Base-by-base conservation (phyloP, 306 rosid genomes). In the Amphicarpaea edgeworthii region DNA sequence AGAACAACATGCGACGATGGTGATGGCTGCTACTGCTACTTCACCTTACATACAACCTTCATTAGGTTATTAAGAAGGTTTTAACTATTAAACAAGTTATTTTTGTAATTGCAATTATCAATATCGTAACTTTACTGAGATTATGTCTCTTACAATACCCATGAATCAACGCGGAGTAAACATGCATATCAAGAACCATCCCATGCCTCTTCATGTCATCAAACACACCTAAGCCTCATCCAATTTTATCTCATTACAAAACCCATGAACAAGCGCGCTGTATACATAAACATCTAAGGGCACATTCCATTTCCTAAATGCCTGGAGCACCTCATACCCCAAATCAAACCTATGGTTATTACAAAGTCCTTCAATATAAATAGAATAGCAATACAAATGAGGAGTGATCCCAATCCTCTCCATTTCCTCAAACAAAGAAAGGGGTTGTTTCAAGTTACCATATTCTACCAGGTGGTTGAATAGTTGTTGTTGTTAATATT, bases 331-430 rank as follows among this genome's bases (percentile, higher is more conserved):
- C 73, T 76, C 65, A 77, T 86, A 91, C 70, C 93, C 98, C 79
- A 57, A 57, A 83, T 66, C 86, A 12, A 97, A 70, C 58, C 58
- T 53, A 32, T 45, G 68, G 77, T 76, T 82, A 76, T 64, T 81
- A 64, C 98, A 94, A 51, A 94, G 77, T 68, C 97, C 98, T 79
- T 88, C 89, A 71, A 94, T 86, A 72, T 72, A 90, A 17, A 88
- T 58, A 14, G 85, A 50, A 67, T 75, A 85, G 54, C 94, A 91
- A 79, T 83, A 90, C 7, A 89, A 78, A 60, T 53, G 19, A 9
- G 90, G 84, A 30, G 55, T 60, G 41, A 94, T 72, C 65, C 93
- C 87, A n/a, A 83, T 83, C 75, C 73, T 67, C 69, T 85, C 84
- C 96, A 94, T 91, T 83, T 91, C 97, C 54, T 79, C 76, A 53